These are phyloP conservation scores for Austroboletus eburneus DNA, from an alignment of 768 basidiomycete species.

Conservation along the genomic window DNA sequence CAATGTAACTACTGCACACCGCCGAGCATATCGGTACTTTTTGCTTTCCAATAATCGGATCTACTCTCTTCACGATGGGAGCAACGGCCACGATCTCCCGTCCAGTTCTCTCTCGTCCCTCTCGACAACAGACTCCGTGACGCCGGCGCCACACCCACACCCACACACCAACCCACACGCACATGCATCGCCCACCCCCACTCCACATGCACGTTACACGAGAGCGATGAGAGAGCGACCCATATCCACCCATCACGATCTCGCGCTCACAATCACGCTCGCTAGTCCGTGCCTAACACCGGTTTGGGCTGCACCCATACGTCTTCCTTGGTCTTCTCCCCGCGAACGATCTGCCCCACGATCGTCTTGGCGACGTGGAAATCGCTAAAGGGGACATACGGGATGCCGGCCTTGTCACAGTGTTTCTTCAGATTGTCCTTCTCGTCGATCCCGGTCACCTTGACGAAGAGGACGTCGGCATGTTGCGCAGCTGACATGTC, in stretches of 20 bases:
- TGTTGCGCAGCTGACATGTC: slow-evolving; percentile 91
- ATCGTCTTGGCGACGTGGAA: slow-evolving; percentile 60
- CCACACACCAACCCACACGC: neutral
- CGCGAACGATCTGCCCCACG: slow-evolving; percentile 69
- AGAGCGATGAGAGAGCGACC: neutral
- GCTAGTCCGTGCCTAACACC: neutral
- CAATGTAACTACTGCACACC: too few relatives aligned
- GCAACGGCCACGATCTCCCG: too few relatives aligned
- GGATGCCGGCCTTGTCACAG: slow-evolving; percentile 74
- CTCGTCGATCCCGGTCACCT: slow-evolving; percentile 68
- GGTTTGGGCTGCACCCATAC: slow-evolving; percentile 14
- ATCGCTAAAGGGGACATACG: slow-evolving; percentile 72
- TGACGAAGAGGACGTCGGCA: slow-evolving; percentile 94
- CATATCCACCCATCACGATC: too few relatives aligned
- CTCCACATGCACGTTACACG: too few relatives aligned
- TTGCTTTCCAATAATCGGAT: too few relatives aligned
- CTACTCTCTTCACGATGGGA: too few relatives aligned
- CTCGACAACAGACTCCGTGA: too few relatives aligned
- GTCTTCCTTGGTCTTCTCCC: slow-evolving; percentile 36
- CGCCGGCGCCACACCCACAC: too few relatives aligned
- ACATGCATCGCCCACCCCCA: neutral
- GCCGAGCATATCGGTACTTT: too few relatives aligned
- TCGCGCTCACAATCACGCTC: too few relatives aligned
- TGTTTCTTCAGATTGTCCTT: slow-evolving; percentile 79
- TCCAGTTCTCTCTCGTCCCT: too few relatives aligned